phyloP scores from a whole-genome alignment of 129 eudicot genomes.

The Apium graveolens region DNA sequence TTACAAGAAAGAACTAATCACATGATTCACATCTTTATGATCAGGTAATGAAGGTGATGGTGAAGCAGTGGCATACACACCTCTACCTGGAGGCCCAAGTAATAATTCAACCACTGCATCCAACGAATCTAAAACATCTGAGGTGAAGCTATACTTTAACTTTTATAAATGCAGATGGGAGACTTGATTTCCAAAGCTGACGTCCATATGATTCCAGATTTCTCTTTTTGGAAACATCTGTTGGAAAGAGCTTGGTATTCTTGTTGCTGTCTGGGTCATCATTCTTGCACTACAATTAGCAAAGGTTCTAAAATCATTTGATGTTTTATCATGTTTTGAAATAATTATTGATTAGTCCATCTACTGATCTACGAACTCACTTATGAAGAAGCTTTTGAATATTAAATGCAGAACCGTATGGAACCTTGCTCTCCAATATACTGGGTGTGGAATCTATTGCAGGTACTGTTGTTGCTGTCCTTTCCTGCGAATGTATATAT shows the following conservation, averaged over 20 bases:
- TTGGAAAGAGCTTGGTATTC: constrained; percentile 34
- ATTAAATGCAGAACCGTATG: constrained; percentile 31
- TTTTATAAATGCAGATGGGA: neutral
- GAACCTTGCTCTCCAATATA: constrained; percentile 33
- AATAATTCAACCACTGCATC: neutral
- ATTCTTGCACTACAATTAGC: constrained; percentile 22
- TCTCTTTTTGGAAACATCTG: constrained; percentile 23
- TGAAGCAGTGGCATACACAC: constrained; percentile 16
- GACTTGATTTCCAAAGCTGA: neutral
- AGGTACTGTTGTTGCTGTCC: constrained; percentile 24
- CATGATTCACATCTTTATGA: neutral
- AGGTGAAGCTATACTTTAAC: neutral
- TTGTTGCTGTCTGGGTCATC: constrained; percentile 26
- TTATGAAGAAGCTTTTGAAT: neutral
- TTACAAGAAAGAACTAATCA: neutral
- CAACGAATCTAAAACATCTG: constrained; percentile 9
- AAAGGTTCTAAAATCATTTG: constrained; percentile 18
- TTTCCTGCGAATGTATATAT: neutral
- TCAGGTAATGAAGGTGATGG: constrained; percentile 5
- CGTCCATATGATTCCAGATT: constrained; percentile 12
- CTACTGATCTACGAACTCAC: neutral
- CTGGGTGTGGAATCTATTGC: constrained; percentile 51
- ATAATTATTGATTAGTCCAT: neutral
- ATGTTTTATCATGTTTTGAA: neutral
- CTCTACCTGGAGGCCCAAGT: constrained; percentile 18